phyloP scores from a whole-genome alignment of 129 eudicot genomes.

The Tagetes patula region DNA sequence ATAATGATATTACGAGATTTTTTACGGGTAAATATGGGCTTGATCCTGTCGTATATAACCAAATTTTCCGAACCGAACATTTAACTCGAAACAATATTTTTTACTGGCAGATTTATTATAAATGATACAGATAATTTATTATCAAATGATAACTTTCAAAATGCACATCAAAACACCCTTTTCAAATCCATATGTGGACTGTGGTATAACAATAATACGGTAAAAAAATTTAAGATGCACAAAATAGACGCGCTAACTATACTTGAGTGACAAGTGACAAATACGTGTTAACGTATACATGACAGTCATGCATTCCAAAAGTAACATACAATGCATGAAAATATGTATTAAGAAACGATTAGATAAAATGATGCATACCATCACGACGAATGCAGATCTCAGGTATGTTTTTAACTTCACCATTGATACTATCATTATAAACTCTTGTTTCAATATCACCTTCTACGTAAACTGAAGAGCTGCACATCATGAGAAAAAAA shows the following conservation, averaged over 20 bases:
- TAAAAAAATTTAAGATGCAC: neutral
- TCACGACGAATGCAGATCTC: slow-evolving; percentile 94
- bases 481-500: slow-evolving; percentile 38
- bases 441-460: slow-evolving; percentile 96
- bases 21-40: neutral
- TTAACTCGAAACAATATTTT: neutral
- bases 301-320: neutral
- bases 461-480: slow-evolving; percentile 95
- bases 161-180: slow-evolving; percentile 1
- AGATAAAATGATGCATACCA: slow-evolving; percentile 46
- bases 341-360: neutral
- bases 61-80: neutral
- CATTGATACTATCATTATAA: slow-evolving; percentile 78
- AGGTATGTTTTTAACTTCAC: slow-evolving; percentile 73
- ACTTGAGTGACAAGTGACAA: neutral
- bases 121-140: neutral
- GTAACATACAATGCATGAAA: neutral
- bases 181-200: neutral
- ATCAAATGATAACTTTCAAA: neutral
- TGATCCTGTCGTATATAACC: neutral
- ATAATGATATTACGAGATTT: neutral
- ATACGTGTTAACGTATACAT: neutral
- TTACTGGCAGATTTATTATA: neutral
- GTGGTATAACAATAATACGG: neutral
- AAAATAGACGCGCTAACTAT: neutral